Base-by-base conservation (phyloP, 768 basidiomycete genomes). In the Rubroboletus pulcherrimus region DNA sequence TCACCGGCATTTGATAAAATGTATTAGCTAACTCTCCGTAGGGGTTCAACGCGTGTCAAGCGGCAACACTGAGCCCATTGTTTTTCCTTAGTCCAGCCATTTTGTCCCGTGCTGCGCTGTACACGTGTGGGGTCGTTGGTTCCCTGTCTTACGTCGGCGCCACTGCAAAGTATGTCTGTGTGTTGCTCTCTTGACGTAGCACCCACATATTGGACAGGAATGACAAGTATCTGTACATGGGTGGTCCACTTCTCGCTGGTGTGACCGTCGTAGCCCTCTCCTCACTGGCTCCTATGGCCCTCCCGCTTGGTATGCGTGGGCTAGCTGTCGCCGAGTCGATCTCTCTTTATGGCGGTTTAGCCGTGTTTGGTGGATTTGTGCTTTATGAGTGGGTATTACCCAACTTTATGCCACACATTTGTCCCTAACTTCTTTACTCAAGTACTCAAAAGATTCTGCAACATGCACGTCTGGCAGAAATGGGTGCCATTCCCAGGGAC, bases 11-110 rank as follows among this genome's bases (percentile, higher is more conserved):
- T 10, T 39, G 19, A 24, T 33, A 1, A 31, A 11, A 12, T 34
- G 29, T 42, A 38, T 11, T 37, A 21, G 33, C 53, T 63, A 34
- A 65, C 40, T 53, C 44, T 35, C 24, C 15, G 7, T 4, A 91
- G 88, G 85, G 84, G 5, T 95, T 96, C 73, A 91, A 93, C 59
- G 85, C 80, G 4, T 91, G 83, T 68, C 93, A 95, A 74, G 90
- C 90, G 7, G 87, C 90, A 7, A 91, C 89, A 3, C 77, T 96
- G 40, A 89, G 87, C 58, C 93, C 93, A 3, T 69, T 96, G n/a
- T 93, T 92, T 75, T 93, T 95, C 79, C 71, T 93, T 44, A 86
- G 78, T 64, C 93, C 93, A 3, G 91, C 89, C 12, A 81, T 95
- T 59, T 79, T 96, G 48, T 87, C 87, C 17, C 84, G 93, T 31